Evolutionary conservation across 192 early-diverging fungal species (phyloP).

Genomic region (Chytriomyces confervae): DNA sequence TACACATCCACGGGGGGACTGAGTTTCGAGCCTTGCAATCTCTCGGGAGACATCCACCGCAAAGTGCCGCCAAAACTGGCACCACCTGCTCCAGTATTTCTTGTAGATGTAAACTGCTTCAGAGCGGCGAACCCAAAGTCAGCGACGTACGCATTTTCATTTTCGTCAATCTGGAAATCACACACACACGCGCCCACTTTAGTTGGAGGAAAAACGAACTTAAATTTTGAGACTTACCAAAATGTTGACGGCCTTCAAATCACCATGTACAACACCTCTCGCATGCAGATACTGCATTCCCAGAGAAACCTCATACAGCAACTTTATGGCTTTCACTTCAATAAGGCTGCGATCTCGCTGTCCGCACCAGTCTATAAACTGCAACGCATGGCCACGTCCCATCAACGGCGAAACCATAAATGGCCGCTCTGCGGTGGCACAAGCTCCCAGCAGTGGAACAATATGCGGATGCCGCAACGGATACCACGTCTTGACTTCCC

Average conservation of each 20-base stretch:
- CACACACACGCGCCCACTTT: too few relatives aligned
- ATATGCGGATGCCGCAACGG: conserved; percentile 50
- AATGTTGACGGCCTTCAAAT: conserved; percentile 31
- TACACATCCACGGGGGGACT: conserved; percentile 27
- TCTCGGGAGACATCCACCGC: conserved; percentile 44
- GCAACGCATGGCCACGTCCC: conserved; percentile 37
- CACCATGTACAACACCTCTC: conserved; percentile 23
- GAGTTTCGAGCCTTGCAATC: conserved; percentile 28
- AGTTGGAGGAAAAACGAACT: conserved; percentile 7
- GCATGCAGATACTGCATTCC: conserved; percentile 36
- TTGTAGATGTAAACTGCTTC: conserved; percentile 35
- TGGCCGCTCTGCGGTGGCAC: conserved; percentile 40
- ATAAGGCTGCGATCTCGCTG: neutral
- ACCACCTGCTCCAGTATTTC: neutral
- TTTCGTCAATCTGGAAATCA: neutral
- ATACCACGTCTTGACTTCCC: conserved; percentile 46
- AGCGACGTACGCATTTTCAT: conserved; percentile 15
- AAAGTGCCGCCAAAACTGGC: conserved; percentile 34
- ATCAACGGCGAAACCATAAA: conserved; percentile 53
- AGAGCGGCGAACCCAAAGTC: conserved; percentile 39
- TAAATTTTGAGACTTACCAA: conserved; percentile 16
- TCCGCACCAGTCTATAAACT: conserved; percentile 36
- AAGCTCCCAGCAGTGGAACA: conserved; percentile 49
- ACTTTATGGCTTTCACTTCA: conserved; percentile 10
- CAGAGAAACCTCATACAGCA: conserved; percentile 25